Conservation (phyloP, 805 yeast genomes). For the Tetrapisispora arboricola region DNA sequence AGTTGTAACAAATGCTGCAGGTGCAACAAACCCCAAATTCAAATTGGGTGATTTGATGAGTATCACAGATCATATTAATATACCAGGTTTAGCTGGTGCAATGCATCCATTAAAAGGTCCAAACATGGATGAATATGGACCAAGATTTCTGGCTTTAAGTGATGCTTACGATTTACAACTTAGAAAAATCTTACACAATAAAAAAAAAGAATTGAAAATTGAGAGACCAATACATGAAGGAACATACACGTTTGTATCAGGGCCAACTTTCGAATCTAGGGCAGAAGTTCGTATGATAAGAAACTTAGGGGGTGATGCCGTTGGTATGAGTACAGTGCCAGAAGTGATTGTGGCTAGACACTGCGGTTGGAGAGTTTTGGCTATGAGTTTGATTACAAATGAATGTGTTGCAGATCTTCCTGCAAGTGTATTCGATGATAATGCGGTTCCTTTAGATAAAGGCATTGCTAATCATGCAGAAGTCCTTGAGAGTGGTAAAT, state of each 20-base stretch:
- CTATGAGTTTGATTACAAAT: conserved; percentile 79
- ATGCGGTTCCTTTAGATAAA: conserved; percentile 43
- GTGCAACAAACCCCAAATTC: conserved; percentile 62
- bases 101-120: conserved; percentile 78
- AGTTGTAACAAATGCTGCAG: conserved; percentile 93
- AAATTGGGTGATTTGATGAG: conserved; percentile 88
- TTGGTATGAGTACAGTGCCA: conserved; percentile 97
- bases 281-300: conserved; percentile 79
- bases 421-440: conserved; percentile 50
- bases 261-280: conserved; percentile 89
- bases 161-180: conserved; percentile 80
- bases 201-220: conserved; percentile 40
- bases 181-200: conserved; percentile 48
- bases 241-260: conserved; percentile 72
- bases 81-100: conserved; percentile 83
- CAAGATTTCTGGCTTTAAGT: conserved; percentile 76
- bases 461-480: conserved; percentile 91
- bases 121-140: conserved; percentile 69
- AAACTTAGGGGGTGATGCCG: conserved; percentile 79
- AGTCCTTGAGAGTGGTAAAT: conserved; percentile 71
- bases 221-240: conserved; percentile 73
- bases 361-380: conserved; percentile 70
- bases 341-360: conserved; percentile 92
- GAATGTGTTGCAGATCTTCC: conserved; percentile 64
- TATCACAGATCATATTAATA: conserved; percentile 75